These are phyloP conservation scores for Nyssa sinensis DNA, from an alignment of 148 eudicot species.

Conservation along the genomic window DNA sequence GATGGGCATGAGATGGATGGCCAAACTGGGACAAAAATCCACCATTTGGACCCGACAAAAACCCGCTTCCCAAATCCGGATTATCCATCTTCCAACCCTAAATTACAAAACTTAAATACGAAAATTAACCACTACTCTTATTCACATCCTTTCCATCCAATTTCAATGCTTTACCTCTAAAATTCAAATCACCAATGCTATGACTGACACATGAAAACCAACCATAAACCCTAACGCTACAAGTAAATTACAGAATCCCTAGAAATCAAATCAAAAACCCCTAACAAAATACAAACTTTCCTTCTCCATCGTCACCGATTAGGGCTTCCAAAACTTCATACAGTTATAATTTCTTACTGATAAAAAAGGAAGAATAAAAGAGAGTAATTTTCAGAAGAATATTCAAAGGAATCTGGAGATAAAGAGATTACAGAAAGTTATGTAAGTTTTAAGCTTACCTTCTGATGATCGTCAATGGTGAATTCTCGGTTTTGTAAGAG, in stretches of 20 bases:
- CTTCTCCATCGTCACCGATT: background rate
- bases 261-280: background rate
- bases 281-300: background rate
- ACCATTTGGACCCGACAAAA: conserved; percentile 40
- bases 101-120: background rate
- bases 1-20: conserved; percentile 15
- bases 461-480: background rate
- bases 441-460: background rate
- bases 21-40: conserved; percentile 34
- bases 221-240: conserved; percentile 7
- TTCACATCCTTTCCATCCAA: no score
- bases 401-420: background rate
- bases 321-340: background rate
- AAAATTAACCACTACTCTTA: background rate
- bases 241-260: background rate
- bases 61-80: conserved; percentile 29
- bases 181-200: background rate
- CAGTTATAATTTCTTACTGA: no score
- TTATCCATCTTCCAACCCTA: conserved; percentile 26
- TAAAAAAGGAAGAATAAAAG: background rate
- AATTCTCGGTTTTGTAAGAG: background rate
- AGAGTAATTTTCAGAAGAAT: background rate
- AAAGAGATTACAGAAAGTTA: background rate
- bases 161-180: no score
- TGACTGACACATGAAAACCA: no score